Evolutionary conservation across 441 rosid genomes (phyloP), one percentile per base, ranked within the genome.

Genomic region (Erysimum cheiri): DNA sequence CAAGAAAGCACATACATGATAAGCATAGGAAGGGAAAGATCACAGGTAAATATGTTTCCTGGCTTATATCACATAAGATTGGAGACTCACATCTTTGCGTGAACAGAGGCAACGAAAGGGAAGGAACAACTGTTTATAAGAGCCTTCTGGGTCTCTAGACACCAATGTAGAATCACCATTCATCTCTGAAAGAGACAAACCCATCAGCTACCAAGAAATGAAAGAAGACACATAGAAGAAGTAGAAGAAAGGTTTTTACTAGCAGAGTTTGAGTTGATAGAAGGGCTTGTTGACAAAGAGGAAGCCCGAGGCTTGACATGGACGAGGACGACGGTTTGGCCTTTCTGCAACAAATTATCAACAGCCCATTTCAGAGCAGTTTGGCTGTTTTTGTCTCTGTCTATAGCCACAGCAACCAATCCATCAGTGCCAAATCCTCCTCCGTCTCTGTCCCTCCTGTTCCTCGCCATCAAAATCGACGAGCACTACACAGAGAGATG

Each of bases 61-160:
- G 8, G 19, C 26, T 35, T 15, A 8, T 65, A 31, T n/a, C 15
- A 22, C 10, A 33, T 44, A 62, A 41, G 8, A 44, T 13, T 28
- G 10, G 31, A 29, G 31, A 65, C 87, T 67, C 74, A 95, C 99
- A 62, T 90, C 98, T 79, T 88, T 95, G 14, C 97, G 94, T 2
- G 94, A 84, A 60, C 98, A 95, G 48, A 92, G 87, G 81, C 99
- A 95, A 49, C 96, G 99, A 68, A 92, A 92, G 6, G 99, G 96
- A 72, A 92, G 96, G 81, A 88, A 90, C 67, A 95, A 33, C 3
- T 92, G 96, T 81, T 40, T 88, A 64, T 81, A 79, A 26, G 69
- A 78, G 11, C 78, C 78, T 72, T 89, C 96, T 41, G 77, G 78
- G 9, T 87, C 94, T 46, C 35, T 78, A 56, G 79, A 78, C 2